A percentile compares a stretch with the other conserved stretches of the same genome.
Conservation (phyloP, 139 green algal species). For the Spirogloea muscicola region DNA sequence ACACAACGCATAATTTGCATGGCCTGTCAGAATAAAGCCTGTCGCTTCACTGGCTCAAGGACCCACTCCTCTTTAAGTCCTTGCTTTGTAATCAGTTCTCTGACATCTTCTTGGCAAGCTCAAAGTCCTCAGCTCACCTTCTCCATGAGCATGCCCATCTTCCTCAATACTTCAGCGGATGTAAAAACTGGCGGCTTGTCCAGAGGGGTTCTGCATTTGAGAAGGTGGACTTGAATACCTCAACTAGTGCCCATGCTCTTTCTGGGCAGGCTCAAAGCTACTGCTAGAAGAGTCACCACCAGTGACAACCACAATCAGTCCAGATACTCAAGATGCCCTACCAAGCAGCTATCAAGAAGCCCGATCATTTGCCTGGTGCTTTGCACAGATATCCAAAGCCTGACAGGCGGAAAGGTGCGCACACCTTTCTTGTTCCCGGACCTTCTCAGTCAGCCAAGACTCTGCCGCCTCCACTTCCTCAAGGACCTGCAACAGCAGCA, state of each 20-base stretch:
- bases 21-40: too few relatives aligned
- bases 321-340: too few relatives aligned
- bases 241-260: neutral
- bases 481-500: constrained; percentile 9
- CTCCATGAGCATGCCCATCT: neutral
- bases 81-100: too few relatives aligned
- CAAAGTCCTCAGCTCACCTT: too few relatives aligned
- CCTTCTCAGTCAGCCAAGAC: constrained; percentile 16
- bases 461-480: constrained; percentile 11
- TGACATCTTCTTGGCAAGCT: too few relatives aligned
- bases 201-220: neutral
- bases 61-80: too few relatives aligned
- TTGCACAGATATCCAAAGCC: neutral
- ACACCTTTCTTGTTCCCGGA: neutral
- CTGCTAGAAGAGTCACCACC: too few relatives aligned
- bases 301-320: too few relatives aligned
- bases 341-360: neutral
- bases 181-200: neutral
- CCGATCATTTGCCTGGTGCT: neutral
- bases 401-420: neutral
- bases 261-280: neutral
- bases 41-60: too few relatives aligned
- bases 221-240: neutral
- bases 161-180: neutral
- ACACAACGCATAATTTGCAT: too few relatives aligned